A percentile compares a stretch with the other conserved stretches of the same genome.
These are phyloP conservation scores for Suillus hirtellus DNA, from an alignment of 768 basidiomycete species.

Conservation along the genomic window DNA sequence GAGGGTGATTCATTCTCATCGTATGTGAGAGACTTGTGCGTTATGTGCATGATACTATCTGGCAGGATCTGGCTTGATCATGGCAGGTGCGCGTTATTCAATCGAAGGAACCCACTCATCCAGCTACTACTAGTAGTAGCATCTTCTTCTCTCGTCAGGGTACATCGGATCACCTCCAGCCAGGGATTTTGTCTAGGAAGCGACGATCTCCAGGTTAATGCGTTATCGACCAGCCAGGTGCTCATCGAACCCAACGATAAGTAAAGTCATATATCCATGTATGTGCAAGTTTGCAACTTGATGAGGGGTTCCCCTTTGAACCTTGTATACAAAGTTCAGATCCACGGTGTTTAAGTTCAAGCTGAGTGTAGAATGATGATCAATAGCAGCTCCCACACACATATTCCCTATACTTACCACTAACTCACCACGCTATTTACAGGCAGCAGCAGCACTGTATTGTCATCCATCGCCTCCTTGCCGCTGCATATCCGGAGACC, in stretches of 20 bases:
- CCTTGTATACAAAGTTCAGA: conserved; percentile 7
- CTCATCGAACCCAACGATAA: background rate
- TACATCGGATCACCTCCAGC: background rate
- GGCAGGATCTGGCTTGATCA: background rate
- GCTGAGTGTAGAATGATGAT: conserved; percentile 4
- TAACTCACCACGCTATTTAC: background rate
- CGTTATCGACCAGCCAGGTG: background rate
- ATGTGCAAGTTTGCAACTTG: background rate
- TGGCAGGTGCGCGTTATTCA: background rate
- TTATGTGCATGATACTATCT: background rate
- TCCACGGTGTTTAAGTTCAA: conserved; percentile 1
- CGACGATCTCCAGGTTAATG: background rate
- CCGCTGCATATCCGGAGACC: background rate
- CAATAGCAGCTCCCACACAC: background rate
- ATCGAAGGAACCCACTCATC: background rate
- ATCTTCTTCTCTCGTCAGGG: background rate
- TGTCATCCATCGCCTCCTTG: background rate
- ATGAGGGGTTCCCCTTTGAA: background rate
- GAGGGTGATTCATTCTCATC: background rate
- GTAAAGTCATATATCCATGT: background rate
- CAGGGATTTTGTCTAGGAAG: background rate
- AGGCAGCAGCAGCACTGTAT: background rate
- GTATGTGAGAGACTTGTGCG: background rate
- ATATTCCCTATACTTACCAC: background rate
- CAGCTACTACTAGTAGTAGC: background rate